Evolutionary conservation across 108 stramenopile species (phyloP).

Genomic region (Mediolabrus comicus): DNA sequence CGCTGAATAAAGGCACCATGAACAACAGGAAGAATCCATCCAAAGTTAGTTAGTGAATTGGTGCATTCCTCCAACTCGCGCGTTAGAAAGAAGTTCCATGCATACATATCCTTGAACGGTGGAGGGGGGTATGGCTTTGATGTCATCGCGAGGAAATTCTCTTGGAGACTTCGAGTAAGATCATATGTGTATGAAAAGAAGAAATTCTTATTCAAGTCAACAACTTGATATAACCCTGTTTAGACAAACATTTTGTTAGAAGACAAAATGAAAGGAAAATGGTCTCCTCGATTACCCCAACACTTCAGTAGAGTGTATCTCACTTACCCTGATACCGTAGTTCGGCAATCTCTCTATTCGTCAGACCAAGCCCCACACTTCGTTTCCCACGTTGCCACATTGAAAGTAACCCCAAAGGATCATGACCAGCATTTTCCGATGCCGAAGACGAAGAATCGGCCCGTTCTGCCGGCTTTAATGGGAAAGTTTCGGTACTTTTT

Average conservation of each 20-base stretch:
- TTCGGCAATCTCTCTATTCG: slow-evolving; percentile 87
- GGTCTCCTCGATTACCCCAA: too few relatives aligned
- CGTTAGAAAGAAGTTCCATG: slow-evolving; percentile 95
- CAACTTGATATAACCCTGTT: slow-evolving; percentile 92
- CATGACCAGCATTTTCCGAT: slow-evolving; percentile 34
- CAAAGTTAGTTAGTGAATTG: slow-evolving; percentile 75
- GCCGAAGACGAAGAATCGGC: slow-evolving; percentile 17
- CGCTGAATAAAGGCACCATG: slow-evolving; percentile 96
- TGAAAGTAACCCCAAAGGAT: slow-evolving; percentile 78
- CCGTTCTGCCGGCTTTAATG: slow-evolving; percentile 81
- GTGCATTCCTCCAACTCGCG: slow-evolving; percentile 86
- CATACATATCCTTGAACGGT: slow-evolving; percentile 93
- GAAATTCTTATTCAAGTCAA: slow-evolving; percentile 96
- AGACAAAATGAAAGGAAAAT: too few relatives aligned
- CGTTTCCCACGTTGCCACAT: slow-evolving; percentile 94
- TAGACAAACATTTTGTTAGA: too few relatives aligned
- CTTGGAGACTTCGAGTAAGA: slow-evolving; percentile 90
- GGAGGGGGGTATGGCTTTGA: slow-evolving; percentile 78
- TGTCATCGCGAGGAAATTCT: slow-evolving; percentile 89
- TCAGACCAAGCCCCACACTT: slow-evolving; percentile 77
- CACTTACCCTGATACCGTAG: slow-evolving; percentile 76
- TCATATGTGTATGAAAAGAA: slow-evolving; percentile 97
- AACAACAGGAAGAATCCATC: slow-evolving; percentile 91
- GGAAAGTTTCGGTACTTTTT: slow-evolving; percentile 87
- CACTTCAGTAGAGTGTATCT: too few relatives aligned